Evolutionary conservation across 2,329 filamentous ascomycete genomes (phyloP).

Genomic region (Fusarium siculi): DNA sequence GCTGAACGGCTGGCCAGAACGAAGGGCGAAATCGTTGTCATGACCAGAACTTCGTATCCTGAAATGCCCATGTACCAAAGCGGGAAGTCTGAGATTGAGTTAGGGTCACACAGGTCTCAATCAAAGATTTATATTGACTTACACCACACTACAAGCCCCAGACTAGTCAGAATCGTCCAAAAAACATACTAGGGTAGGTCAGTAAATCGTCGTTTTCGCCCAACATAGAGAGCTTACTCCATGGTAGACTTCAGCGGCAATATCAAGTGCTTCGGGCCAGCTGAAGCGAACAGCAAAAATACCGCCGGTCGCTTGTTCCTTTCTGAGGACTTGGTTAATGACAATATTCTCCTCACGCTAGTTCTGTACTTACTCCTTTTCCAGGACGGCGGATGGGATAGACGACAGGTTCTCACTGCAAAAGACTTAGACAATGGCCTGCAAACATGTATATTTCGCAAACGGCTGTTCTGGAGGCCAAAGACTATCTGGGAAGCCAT

Average conservation of each 20-base stretch:
- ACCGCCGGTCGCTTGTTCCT: conserved; percentile 76
- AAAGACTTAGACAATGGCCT: conserved; percentile 53
- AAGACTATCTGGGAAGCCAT: conserved; percentile 87
- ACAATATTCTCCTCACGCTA: not conserved
- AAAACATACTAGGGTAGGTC: conserved; percentile 77
- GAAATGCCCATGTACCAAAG: conserved; percentile 99
- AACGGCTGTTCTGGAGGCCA: conserved; percentile 39
- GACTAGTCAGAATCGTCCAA: conserved; percentile 92
- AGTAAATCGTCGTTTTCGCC: conserved; percentile 22
- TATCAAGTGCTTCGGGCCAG: conserved; percentile 79
- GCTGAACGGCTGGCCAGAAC: conserved; percentile 78
- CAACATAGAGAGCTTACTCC: conserved; percentile 68
- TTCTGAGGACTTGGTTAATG: conserved; percentile 62
- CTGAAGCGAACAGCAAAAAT: conserved; percentile 79
- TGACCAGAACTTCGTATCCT: conserved; percentile 90
- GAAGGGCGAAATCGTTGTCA: conserved; percentile 84
- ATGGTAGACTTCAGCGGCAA: conserved; percentile 88
- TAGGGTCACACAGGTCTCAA: conserved; percentile 16
- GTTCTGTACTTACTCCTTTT: conserved; percentile 75
- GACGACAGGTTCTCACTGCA: conserved; percentile 60
- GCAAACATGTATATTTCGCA: conserved; percentile 47
- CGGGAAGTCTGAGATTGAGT: conserved; percentile 76
- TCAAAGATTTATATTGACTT: conserved; percentile 54
- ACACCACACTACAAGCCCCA: conserved; percentile 95
- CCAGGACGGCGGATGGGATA: conserved; percentile 62